Base-by-base conservation (phyloP, 768 basidiomycete species). In the Chalciporus chontae region DNA sequence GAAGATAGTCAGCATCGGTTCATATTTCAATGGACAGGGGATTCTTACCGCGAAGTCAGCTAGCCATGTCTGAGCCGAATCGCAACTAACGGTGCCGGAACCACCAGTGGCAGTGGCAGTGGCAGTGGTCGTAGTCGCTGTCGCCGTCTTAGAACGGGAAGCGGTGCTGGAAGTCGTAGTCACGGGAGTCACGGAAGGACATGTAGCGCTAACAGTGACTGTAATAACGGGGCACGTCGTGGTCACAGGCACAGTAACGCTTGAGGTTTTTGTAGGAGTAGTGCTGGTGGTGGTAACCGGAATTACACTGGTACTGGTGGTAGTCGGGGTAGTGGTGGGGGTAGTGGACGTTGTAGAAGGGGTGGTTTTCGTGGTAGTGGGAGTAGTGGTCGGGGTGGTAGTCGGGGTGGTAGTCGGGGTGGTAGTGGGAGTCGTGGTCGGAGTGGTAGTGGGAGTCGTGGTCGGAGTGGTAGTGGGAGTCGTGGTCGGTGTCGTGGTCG, bases 41-140 rank as follows among this genome's bases (percentile, higher is more conserved):
- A 43, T 59, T 1, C 29, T 9, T 14, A 66, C 67, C 7, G 67
- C 67, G 0, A 62, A 43, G 3, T 45, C 43, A 7, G 43, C 24
- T 26, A 58, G 67, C 62, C 65, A 69, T n/a, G 43, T 32, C 17
- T 67, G 62, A 2, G 52, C 17, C 3, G 52, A 48, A 9, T 55
- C 43, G 10, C 62, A 64, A 8, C 46, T 57, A 0, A 5, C 51
- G 4, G 36, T 18, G 3, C 42, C 47, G 9, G 45, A 5, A 2
- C 17, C 19, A 17, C 15, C 17, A 9, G 24, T 43, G 27, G 21
- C 17, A n/a, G 42, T n/a, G n/a, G n/a, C 17, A 9, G 24, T 43
- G 27, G 21, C 17, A n/a, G 42, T 5, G 42, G 23, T 4, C 11
- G 42, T 3, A 0, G 40, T 14, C 26, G 24, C 6, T 24, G 40